phyloP scores from a whole-genome alignment of 768 basidiomycete species.

The Amanita polypyramis region DNA sequence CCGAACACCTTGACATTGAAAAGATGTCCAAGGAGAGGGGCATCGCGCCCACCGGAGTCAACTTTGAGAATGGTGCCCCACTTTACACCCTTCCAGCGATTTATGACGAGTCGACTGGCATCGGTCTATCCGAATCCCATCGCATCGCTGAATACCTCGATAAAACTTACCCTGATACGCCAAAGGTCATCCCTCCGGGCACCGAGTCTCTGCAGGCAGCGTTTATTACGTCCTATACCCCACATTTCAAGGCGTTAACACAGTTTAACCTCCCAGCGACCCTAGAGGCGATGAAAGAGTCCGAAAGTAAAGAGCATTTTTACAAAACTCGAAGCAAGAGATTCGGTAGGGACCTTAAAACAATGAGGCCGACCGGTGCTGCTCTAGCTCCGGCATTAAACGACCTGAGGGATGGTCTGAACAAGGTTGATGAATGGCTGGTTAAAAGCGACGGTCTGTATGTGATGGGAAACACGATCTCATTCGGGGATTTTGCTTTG shows the following conservation, averaged over 20 bases:
- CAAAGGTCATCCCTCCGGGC: slow-evolving; percentile 21
- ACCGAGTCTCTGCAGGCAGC: slow-evolving; percentile 21
- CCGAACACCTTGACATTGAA: slow-evolving; percentile 32
- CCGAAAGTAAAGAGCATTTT: slow-evolving; percentile 21
- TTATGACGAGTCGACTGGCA: slow-evolving; percentile 26
- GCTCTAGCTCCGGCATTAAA: slow-evolving; percentile 22
- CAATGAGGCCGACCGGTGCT: slow-evolving; percentile 17
- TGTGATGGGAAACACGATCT: slow-evolving; percentile 18
- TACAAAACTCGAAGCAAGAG: slow-evolving; percentile 21
- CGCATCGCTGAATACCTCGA: slow-evolving; percentile 36
- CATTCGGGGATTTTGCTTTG: slow-evolving; percentile 1
- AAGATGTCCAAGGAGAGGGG: slow-evolving; percentile 18
- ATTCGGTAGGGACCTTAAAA: slow-evolving; percentile 27
- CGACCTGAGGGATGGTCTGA: slow-evolving; percentile 22
- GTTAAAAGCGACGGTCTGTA: slow-evolving; percentile 9
- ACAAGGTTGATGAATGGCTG: slow-evolving; percentile 17
- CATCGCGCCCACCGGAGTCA: slow-evolving; percentile 16
- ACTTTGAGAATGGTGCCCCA: slow-evolving; percentile 16
- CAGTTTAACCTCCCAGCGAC: background rate
- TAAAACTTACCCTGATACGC: slow-evolving; percentile 26
- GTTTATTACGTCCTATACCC: slow-evolving; percentile 15
- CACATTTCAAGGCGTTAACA: slow-evolving; percentile 2
- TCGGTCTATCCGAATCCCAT: slow-evolving; percentile 24
- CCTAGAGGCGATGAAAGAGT: slow-evolving; percentile 11
- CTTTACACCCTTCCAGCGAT: slow-evolving; percentile 34